Conservation (phyloP, 2,329 filamentous ascomycete genomes). For the Aureobasidium subglaciale region DNA sequence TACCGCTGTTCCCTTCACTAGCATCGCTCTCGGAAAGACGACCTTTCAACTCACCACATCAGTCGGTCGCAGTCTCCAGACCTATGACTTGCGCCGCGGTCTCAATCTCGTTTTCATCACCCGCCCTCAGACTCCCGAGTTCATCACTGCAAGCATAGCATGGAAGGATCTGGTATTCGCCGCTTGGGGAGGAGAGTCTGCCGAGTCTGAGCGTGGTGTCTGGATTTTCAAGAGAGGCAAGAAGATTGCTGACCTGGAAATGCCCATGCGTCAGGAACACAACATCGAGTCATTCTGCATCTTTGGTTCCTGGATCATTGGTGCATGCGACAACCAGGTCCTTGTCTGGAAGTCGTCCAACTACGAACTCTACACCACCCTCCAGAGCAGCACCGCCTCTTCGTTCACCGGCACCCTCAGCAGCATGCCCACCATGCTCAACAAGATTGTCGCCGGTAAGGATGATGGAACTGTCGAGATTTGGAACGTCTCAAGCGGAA, state of each 20-base stretch:
- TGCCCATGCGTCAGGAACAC: conserved; percentile 58
- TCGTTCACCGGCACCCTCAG: conserved; percentile 69
- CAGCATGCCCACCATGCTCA: conserved; percentile 89
- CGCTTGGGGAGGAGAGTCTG: conserved; percentile 67
- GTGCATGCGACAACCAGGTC: conserved; percentile 65
- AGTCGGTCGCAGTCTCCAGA: conserved; percentile 82
- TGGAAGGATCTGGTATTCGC: conserved; percentile 84
- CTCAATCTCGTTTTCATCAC: conserved; percentile 92
- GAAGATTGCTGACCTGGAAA: conserved; percentile 66
- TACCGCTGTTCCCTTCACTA: conserved; percentile 82
- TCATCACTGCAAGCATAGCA: conserved; percentile 78
- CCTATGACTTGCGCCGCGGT: conserved; percentile 85
- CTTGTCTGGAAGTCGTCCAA: conserved; percentile 83
- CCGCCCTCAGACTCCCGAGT: conserved; percentile 75
- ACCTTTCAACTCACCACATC: conserved; percentile 98
- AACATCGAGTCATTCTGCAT: conserved; percentile 71
- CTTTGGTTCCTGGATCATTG: conserved; percentile 88
- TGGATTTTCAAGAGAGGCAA: conserved; percentile 93
- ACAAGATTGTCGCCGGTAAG: conserved; percentile 88
- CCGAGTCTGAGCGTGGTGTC: conserved; percentile 56
- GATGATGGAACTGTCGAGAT: conserved; percentile 88
- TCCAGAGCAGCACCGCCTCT: conserved; percentile 53
- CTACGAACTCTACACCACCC: conserved; percentile 83
- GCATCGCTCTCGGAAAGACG: conserved; percentile 80
- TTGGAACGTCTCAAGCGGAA: conserved; percentile 91